phyloP scores from a whole-genome alignment of 2,329 filamentous ascomycete species.

The Aspergillus spinulosporus region DNA sequence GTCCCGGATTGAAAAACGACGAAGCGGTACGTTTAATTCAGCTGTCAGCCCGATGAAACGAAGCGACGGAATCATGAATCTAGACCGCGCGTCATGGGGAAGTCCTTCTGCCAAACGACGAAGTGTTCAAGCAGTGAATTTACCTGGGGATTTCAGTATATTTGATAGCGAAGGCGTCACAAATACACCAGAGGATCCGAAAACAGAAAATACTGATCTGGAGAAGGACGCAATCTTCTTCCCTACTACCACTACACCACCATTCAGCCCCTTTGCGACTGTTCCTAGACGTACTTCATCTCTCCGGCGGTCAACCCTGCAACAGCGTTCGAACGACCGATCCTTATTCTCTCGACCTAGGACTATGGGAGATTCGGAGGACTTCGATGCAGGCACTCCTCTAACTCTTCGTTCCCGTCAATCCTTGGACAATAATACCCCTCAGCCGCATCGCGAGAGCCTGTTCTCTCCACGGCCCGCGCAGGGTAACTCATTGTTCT shows the following conservation, averaged over 20 bases:
- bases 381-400: constrained; percentile 55
- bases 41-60: constrained; percentile 84
- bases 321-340: constrained; percentile 74
- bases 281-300: constrained; percentile 74
- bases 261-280: constrained; percentile 50
- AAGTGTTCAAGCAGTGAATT: constrained; percentile 74
- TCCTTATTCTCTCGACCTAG: constrained; percentile 52
- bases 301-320: constrained; percentile 80
- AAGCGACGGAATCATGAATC: constrained; percentile 83
- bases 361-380: constrained; percentile 48
- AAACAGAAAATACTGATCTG: constrained; percentile 30
- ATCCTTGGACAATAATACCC: constrained; percentile 72
- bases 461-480: constrained; percentile 64
- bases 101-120: constrained; percentile 90
- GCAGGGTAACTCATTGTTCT: constrained; percentile 49
- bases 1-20: constrained; percentile 52
- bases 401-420: constrained; percentile 67
- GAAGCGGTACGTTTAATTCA: constrained; percentile 49
- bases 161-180: constrained; percentile 59
- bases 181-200: constrained; percentile 28
- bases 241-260: constrained; percentile 38
- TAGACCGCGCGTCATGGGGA: constrained; percentile 74
- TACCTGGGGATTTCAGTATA: constrained; percentile 68
- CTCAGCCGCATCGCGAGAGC: constrained; percentile 65
- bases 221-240: constrained; percentile 30